Evolutionary conservation across 352 stramenopile species (phyloP).

Genomic region (Globisporangium cylindrosporum): DNA sequence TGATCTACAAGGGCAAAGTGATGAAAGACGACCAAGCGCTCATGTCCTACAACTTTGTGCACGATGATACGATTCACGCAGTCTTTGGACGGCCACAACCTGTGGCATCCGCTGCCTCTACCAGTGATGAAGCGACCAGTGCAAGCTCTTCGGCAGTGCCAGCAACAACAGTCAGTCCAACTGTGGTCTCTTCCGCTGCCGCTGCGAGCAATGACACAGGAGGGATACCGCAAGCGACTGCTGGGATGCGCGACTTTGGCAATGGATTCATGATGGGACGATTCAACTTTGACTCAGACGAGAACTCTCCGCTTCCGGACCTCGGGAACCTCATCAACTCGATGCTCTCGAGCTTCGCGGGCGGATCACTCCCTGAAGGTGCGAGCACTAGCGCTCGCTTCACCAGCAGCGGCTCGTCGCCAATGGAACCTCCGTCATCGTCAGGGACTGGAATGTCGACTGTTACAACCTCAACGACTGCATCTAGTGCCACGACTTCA

Average conservation of each 20-base stretch:
- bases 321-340: conserved; percentile 20
- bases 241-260: conserved; percentile 8
- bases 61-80: conserved; percentile 41
- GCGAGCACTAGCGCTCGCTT: conserved; percentile 7
- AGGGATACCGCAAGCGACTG: not conserved
- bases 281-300: conserved; percentile 15
- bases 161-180: not conserved
- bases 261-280: conserved; percentile 18
- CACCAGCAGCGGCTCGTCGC: not conserved
- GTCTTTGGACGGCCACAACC: conserved; percentile 25
- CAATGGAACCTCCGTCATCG: not conserved
- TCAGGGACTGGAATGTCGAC: not conserved
- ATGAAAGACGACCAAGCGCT: conserved; percentile 40
- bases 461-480: not conserved
- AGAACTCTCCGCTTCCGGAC: conserved; percentile 10
- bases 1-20: conserved; percentile 59
- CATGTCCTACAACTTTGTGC: conserved; percentile 27
- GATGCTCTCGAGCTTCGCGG: conserved; percentile 17
- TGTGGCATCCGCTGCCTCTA: not conserved
- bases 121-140: not conserved
- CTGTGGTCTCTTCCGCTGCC: not conserved
- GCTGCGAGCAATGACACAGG: not conserved
- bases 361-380: conserved; percentile 4
- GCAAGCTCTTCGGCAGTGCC: not conserved
- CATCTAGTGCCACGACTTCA: not conserved